A percentile compares a stretch with the other conserved stretches of the same genome.
phyloP scores from a whole-genome alignment of 1,284 basidiomycete genomes.

The Trichosporon ovoides region DNA sequence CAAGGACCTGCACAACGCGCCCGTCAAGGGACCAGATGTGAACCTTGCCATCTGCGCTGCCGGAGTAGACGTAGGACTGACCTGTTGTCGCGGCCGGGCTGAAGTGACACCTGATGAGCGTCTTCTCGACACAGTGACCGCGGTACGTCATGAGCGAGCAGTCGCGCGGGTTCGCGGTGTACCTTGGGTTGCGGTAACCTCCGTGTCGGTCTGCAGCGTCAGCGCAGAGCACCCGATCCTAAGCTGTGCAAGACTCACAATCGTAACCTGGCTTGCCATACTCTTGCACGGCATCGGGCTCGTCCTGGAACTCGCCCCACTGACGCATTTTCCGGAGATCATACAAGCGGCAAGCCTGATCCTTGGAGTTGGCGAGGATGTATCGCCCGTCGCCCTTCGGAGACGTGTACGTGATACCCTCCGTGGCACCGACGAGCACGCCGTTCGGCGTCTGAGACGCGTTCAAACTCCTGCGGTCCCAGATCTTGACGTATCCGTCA shows the following conservation, averaged over 20 bases:
- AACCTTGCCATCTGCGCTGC: constrained; percentile 49
- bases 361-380: constrained; percentile 95
- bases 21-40: constrained; percentile 96
- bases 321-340: constrained; percentile 88
- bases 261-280: constrained; percentile 69
- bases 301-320: constrained; percentile 62
- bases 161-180: constrained; percentile 67
- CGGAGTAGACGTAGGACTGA: constrained; percentile 87
- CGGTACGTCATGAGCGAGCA: constrained; percentile 94
- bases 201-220: constrained; percentile 59
- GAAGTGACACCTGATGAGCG: constrained; percentile 93
- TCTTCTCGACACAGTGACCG: constrained; percentile 86
- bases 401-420: constrained; percentile 84
- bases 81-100: constrained; percentile 88
- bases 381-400: constrained; percentile 89
- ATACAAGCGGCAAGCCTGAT: constrained; percentile 87
- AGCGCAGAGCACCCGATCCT: not conserved
- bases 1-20: constrained; percentile 57
- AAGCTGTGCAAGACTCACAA: constrained; percentile 56
- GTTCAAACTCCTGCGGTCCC: constrained; percentile 82
- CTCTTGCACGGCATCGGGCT: constrained; percentile 49
- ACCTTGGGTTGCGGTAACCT: constrained; percentile 44
- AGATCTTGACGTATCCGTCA: constrained; percentile 90
- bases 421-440: constrained; percentile 88
- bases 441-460: constrained; percentile 78